These are phyloP conservation scores for Coemansia guatemalensis DNA, from an alignment of 192 early-diverging fungal genomes.

Conservation along the genomic window DNA sequence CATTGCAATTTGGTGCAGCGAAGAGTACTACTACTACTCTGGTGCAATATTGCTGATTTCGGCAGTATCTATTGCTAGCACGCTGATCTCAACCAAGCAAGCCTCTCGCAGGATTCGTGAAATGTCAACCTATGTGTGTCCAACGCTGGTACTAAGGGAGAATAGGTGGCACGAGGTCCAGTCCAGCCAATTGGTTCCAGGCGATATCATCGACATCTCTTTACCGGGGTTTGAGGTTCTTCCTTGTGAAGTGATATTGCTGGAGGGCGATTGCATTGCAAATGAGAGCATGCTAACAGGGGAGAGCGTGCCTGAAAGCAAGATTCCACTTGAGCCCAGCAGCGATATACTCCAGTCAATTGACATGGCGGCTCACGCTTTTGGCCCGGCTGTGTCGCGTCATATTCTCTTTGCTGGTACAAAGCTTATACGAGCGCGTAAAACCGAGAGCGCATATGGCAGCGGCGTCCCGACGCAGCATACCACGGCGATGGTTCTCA, in stretches of 20 bases:
- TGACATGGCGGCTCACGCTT: constrained; percentile 34
- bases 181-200: constrained; percentile 84
- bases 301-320: constrained; percentile 92
- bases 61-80: constrained; percentile 69
- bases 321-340: constrained; percentile 59
- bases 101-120: constrained; percentile 65
- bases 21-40: constrained; percentile 95
- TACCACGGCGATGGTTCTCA: constrained; percentile 82
- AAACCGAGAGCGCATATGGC: constrained; percentile 18
- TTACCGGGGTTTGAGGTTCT: constrained; percentile 55
- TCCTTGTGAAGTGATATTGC: constrained; percentile 89
- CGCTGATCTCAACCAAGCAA: constrained; percentile 77
- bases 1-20: constrained; percentile 77
- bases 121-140: constrained; percentile 80
- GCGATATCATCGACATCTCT: constrained; percentile 85
- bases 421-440: constrained; percentile 75
- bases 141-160: constrained; percentile 65
- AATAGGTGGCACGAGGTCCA: constrained; percentile 40
- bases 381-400: constrained; percentile 62
- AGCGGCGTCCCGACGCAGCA: not conserved
- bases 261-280: constrained; percentile 93
- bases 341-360: constrained; percentile 16
- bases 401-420: constrained; percentile 94
- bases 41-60: constrained; percentile 88
- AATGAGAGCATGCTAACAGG: constrained; percentile 99